A percentile compares a stretch with the other conserved stretches of the same genome.
Evolutionary conservation across 2,329 filamentous ascomycete genomes (phyloP).

Genomic region (Bimuria novae-zelandiae): DNA sequence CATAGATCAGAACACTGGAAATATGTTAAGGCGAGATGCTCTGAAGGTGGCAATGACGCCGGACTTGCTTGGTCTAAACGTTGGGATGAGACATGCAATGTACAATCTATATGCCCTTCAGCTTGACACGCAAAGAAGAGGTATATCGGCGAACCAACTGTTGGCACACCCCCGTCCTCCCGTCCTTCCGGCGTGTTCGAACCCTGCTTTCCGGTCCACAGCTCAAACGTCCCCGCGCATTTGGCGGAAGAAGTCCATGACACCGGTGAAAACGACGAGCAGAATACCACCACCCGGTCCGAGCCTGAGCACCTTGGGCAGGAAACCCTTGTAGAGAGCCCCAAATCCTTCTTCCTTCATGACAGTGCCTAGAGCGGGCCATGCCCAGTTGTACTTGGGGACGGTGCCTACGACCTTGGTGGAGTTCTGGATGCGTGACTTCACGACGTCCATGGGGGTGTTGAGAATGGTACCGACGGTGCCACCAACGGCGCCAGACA

Average conservation of each 20-base stretch:
- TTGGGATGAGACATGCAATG: constrained; percentile 7
- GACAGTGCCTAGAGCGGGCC: constrained; percentile 81
- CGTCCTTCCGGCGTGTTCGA: neutral
- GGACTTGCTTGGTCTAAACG: constrained; percentile 9
- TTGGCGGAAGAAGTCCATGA: constrained; percentile 90
- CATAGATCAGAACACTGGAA: no score
- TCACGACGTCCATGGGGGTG: constrained; percentile 96
- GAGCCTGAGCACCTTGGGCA: constrained; percentile 86
- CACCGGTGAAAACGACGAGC: constrained; percentile 82
- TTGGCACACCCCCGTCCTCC: neutral
- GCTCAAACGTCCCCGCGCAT: constrained; percentile 53
- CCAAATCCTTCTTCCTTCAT: constrained; percentile 90
- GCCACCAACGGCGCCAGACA: constrained; percentile 85
- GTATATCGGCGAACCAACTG: neutral
- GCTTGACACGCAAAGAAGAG: constrained; percentile 1
- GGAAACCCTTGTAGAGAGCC: constrained; percentile 96
- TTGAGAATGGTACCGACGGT: constrained; percentile 91
- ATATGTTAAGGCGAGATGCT: no score
- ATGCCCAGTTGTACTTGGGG: constrained; percentile 99
- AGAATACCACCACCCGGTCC: constrained; percentile 75
- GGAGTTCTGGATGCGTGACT: constrained; percentile 96
- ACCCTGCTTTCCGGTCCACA: neutral
- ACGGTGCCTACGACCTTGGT: constrained; percentile 77
- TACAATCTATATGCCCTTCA: constrained; percentile 15
- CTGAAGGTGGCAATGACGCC: constrained; percentile 13